Conservation (phyloP, 2,329 filamentous ascomycete genomes). For the Aureobasidium sp. region DNA sequence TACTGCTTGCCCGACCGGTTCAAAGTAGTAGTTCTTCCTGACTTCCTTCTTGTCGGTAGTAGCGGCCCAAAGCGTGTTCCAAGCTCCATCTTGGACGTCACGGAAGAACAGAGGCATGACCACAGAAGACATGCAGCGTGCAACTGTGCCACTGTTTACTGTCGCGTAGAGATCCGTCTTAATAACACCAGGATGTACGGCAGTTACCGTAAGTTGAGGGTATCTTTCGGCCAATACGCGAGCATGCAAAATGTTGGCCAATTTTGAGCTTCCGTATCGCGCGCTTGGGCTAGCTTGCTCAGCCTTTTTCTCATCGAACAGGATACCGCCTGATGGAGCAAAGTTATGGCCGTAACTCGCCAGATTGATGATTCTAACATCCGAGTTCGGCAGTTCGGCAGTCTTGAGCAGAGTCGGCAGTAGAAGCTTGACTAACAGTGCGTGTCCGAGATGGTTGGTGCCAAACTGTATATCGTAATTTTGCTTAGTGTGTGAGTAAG, state of each 20-base stretch:
- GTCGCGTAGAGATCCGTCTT: conserved; percentile 47
- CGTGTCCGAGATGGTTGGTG: conserved; percentile 59
- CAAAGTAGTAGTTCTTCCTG: conserved; percentile 49
- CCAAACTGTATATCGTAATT: conserved; percentile 59
- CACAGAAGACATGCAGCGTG: too few species aligned
- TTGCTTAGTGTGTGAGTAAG: conserved; percentile 45
- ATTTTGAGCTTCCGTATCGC: conserved; percentile 56
- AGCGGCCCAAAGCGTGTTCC: conserved; percentile 50
- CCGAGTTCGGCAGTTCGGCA: conserved; percentile 34
- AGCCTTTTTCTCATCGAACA: conserved; percentile 35
- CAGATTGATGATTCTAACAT: conserved; percentile 51
- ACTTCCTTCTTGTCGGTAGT: conserved; percentile 38
- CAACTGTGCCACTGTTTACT: conserved; percentile 30
- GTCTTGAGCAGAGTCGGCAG: conserved; percentile 48
- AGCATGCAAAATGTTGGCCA: conserved; percentile 56
- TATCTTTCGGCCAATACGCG: conserved; percentile 47
- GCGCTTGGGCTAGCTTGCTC: conserved; percentile 33
- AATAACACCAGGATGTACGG: conserved; percentile 57
- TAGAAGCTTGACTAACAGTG: conserved; percentile 51
- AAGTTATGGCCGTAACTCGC: conserved; percentile 34
- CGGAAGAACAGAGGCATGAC: conserved; percentile 29
- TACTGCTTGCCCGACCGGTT: conserved; percentile 38
- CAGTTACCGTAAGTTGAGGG: conserved; percentile 48
- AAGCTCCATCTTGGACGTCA: conserved; percentile 35
- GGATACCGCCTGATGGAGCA: conserved; percentile 34